These are phyloP conservation scores for maize (Zea mays) DNA, from an alignment of 176 grass and related monocot species.

Conservation along the genomic window DNA sequence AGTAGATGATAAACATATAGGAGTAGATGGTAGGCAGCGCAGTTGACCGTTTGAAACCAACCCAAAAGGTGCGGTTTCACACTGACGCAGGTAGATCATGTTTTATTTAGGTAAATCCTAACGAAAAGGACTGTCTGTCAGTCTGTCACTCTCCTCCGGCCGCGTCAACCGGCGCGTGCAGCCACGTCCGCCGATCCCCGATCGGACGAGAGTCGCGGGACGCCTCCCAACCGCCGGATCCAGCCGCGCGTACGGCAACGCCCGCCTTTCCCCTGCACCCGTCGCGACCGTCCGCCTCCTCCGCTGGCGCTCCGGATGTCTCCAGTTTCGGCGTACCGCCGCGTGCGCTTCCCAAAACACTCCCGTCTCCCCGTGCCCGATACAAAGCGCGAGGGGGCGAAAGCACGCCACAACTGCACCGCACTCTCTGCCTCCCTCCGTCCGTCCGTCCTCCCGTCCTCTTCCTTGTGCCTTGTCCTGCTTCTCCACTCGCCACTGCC, in stretches of 20 bases:
- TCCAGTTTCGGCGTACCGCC: conserved; percentile 33
- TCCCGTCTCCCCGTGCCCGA: neutral
- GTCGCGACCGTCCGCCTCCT: conserved; percentile 26
- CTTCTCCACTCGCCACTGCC: conserved; percentile 19
- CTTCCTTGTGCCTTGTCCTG: neutral
- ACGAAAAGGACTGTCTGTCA: neutral
- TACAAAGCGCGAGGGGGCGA: conserved; percentile 37
- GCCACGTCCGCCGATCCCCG: neutral
- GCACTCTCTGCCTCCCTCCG: neutral
- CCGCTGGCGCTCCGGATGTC: conserved; percentile 35
- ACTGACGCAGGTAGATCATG: neutral
- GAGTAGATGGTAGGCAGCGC: neutral
- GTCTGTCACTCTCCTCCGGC: neutral
- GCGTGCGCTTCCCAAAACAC: conserved; percentile 44
- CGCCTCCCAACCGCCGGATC: conserved; percentile 7
- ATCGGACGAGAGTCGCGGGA: neutral
- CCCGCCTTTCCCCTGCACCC: conserved; percentile 24
- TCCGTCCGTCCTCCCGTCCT: neutral
- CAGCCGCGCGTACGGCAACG: neutral
- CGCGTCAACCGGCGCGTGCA: neutral
- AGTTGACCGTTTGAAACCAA: neutral
- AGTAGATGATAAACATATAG: too few relatives aligned
- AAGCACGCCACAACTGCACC: conserved; percentile 33
- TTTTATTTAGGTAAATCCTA: neutral
- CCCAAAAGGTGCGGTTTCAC: neutral